These are phyloP conservation scores for Anisodus acutangulus DNA, from an alignment of 257 asterid genomes.

Conservation along the genomic window DNA sequence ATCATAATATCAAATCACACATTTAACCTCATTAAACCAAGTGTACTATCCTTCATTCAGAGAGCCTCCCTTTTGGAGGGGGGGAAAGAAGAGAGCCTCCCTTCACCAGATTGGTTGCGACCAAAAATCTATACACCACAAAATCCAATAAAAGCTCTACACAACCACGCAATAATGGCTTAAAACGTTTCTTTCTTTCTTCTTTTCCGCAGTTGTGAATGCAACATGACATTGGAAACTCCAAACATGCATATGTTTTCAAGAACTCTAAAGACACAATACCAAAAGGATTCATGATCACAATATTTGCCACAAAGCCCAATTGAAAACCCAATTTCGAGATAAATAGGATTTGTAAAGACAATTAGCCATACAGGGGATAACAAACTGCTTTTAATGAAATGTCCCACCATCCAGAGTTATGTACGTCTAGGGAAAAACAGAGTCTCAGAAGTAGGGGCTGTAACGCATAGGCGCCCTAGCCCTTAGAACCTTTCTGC, in stretches of 20 bases:
- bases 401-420: neutral
- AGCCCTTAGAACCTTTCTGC: constrained; percentile 74
- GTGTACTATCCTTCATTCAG: constrained; percentile 38
- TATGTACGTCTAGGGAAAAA: neutral
- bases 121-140: neutral
- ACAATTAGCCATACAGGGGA: constrained; percentile 12
- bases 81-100: neutral
- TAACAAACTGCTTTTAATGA: constrained; percentile 4
- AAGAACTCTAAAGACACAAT: neutral
- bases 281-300: neutral
- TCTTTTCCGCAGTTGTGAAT: neutral
- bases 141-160: constrained; percentile 15
- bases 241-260: constrained; percentile 17
- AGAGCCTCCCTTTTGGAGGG: neutral
- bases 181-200: neutral
- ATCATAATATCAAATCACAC: too few relatives aligned
- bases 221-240: neutral
- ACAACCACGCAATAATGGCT: neutral
- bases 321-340: neutral
- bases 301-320: constrained; percentile 25
- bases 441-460: constrained; percentile 59
- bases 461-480: constrained; percentile 71
- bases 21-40: neutral
- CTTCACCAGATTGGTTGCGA: neutral
- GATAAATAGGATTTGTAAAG: neutral